These are phyloP conservation scores for Metschnikowia shivogae DNA, from an alignment of 805 yeast species.

Conservation along the genomic window DNA sequence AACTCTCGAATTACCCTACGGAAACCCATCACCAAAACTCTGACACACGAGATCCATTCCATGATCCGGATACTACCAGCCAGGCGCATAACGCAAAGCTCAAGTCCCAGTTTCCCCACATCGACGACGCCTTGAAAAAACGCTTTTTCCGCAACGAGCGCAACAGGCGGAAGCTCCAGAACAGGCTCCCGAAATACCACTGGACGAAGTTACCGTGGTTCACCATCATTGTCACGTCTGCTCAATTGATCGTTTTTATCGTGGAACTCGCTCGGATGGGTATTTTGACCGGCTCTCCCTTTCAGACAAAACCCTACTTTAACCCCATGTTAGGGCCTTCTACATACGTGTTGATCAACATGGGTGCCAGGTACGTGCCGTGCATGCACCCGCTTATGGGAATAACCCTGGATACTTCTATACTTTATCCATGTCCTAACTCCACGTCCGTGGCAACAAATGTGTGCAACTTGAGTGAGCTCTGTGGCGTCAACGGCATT, in stretches of 20 bases:
- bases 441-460: slow-evolving; percentile 52
- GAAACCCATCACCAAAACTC: neutral
- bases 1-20: slow-evolving; percentile 8
- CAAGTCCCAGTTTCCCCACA: slow-evolving; percentile 1
- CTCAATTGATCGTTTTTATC: slow-evolving; percentile 54
- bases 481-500: slow-evolving; percentile 59
- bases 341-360: slow-evolving; percentile 56
- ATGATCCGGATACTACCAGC: neutral
- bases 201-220: slow-evolving; percentile 37
- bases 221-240: slow-evolving; percentile 38
- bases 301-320: slow-evolving; percentile 66
- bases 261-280: slow-evolving; percentile 59
- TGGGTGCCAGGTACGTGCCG: slow-evolving; percentile 70
- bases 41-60: neutral
- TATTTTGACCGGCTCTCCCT: slow-evolving; percentile 54
- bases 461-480: slow-evolving; percentile 52
- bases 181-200: slow-evolving; percentile 17
- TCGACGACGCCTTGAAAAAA: neutral
- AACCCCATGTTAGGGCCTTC: slow-evolving; percentile 82
- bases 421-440: slow-evolving; percentile 64
- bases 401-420: slow-evolving; percentile 44
- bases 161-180: slow-evolving; percentile 14
- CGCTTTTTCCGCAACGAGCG: slow-evolving; percentile 11
- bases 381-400: slow-evolving; percentile 57
- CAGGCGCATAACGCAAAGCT: neutral